These are phyloP conservation scores for Xerophyta viscosa DNA, from an alignment of 106 monocot genomes.

Conservation along the genomic window DNA sequence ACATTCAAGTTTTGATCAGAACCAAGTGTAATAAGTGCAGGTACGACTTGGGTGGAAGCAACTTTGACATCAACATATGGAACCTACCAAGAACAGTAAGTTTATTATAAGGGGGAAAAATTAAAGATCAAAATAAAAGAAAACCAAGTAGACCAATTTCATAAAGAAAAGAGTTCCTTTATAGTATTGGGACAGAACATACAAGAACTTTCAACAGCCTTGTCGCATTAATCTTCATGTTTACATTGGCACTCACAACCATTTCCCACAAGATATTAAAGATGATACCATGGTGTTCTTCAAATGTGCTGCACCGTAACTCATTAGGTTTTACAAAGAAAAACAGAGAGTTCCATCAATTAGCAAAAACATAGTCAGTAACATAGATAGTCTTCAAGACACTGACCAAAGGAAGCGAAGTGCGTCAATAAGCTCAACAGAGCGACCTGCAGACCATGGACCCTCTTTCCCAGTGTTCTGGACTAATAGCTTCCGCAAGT, in stretches of 20 bases:
- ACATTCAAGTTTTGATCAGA: conserved; percentile 94
- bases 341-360: background rate
- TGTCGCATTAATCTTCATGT: conserved; percentile 79
- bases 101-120: no score
- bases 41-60: conserved; percentile 89
- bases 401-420: conserved; percentile 89
- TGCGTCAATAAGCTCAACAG: conserved; percentile 64
- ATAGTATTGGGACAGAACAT: conserved; percentile 17
- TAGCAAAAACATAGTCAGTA: background rate
- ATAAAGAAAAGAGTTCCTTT: background rate
- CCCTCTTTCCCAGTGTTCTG: conserved; percentile 43
- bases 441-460: conserved; percentile 40
- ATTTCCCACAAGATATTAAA: conserved; percentile 96
- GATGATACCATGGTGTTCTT: conserved; percentile 74
- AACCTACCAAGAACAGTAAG: no score
- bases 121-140: no score
- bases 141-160: no score
- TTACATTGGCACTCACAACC: conserved; percentile 79
- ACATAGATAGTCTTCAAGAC: background rate
- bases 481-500: conserved; percentile 74
- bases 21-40: conserved; percentile 91
- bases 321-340: conserved; percentile 1
- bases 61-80: conserved; percentile 85
- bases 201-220: conserved; percentile 85
- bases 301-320: conserved; percentile 54